Percentiles rank a stretch among this genome's conserved stretches.
These are phyloP conservation scores for Vaccinium myrtillus DNA, from an alignment of 148 eudicot genomes.

Conservation along the genomic window DNA sequence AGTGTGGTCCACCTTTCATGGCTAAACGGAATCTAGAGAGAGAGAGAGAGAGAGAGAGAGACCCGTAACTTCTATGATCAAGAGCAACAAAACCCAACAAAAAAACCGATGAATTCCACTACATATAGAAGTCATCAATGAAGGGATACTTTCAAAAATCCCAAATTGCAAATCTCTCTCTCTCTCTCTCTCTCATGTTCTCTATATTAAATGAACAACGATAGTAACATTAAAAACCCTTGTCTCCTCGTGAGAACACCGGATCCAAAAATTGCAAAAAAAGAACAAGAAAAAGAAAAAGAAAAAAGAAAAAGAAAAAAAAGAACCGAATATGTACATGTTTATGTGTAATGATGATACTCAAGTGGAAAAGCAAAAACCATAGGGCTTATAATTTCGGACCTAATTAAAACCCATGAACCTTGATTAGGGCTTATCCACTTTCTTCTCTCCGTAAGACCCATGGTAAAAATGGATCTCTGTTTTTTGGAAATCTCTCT, in stretches of 20 bases:
- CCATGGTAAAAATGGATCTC: conserved; percentile 19
- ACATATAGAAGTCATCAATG: too few relatives aligned
- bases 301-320: too few relatives aligned
- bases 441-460: too few relatives aligned
- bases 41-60: not conserved
- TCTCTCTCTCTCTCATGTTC: not conserved
- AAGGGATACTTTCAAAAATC: not conserved
- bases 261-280: not conserved
- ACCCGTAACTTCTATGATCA: conserved; percentile 7
- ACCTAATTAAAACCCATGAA: conserved; percentile 1
- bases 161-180: not conserved
- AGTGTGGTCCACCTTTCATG: not conserved
- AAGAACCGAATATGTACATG: conserved; percentile 15
- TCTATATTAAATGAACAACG: not conserved
- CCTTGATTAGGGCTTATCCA: not conserved
- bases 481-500: not conserved
- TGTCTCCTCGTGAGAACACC: not conserved
- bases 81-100: conserved; percentile 4
- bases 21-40: conserved; percentile 26
- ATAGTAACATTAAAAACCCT: not conserved
- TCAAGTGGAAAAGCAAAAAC: conserved; percentile 8
- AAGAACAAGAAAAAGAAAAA: not conserved
- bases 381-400: not conserved
- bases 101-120: not conserved
- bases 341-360: conserved; percentile 22